Conservation (phyloP, 2,329 filamentous ascomycete genomes). For the Rhinocladiella mackenziei region DNA sequence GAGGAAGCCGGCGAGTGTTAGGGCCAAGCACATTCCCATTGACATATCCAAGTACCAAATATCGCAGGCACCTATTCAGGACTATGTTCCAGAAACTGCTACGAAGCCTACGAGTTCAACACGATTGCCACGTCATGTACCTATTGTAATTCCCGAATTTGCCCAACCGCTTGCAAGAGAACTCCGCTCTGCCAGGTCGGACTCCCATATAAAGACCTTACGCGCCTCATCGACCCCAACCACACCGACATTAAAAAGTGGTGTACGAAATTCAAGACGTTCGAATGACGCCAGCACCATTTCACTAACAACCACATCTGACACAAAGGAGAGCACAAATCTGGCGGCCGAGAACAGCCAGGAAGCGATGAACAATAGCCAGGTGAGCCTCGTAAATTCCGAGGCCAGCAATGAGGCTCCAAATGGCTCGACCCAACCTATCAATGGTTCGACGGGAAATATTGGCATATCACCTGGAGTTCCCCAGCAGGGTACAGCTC, state of each 20-base stretch:
- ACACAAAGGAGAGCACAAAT: conserved; percentile 2
- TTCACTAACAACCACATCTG: conserved; percentile 4
- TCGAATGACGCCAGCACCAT: conserved; percentile 15
- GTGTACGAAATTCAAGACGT: conserved; percentile 9
- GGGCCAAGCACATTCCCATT: conserved; percentile 16
- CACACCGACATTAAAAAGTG: conserved; percentile 5
- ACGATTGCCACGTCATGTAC: conserved; percentile 31
- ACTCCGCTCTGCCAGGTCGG: conserved; percentile 19
- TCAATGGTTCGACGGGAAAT: conserved; percentile 14
- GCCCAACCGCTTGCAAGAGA: conserved; percentile 29
- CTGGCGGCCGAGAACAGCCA: not conserved
- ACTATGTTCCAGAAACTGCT: conserved; percentile 6
- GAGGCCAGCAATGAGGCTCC: conserved; percentile 27
- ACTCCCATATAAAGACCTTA: conserved; percentile 12
- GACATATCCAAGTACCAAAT: conserved; percentile 19
- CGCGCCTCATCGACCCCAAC: conserved; percentile 20
- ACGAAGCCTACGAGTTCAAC: conserved; percentile 17
- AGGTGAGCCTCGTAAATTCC: conserved; percentile 28
- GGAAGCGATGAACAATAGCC: conserved; percentile 28
- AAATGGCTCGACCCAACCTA: conserved; percentile 13
- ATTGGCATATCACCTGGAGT: conserved; percentile 20
- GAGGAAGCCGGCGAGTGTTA: conserved; percentile 5
- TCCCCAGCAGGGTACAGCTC: conserved; percentile 35
- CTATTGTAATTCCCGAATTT: conserved; percentile 33
- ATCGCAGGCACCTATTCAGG: conserved; percentile 11